phyloP scores from a whole-genome alignment of 2,329 filamentous ascomycete species.

The Diaporthe australafricana region DNA sequence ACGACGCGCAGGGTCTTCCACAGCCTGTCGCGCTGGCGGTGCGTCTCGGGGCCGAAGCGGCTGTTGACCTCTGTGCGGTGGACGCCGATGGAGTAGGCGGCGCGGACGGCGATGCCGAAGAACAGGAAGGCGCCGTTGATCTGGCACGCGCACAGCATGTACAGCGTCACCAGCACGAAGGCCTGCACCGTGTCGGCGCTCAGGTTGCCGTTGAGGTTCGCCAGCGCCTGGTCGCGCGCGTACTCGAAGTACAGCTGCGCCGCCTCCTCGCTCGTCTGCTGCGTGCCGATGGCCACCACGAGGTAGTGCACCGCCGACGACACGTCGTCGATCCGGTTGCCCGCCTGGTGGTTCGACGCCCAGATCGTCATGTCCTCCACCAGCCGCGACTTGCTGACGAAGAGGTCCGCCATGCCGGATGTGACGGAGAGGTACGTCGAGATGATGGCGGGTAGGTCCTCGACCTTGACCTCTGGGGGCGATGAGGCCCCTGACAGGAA shows the following conservation, averaged over 20 bases:
- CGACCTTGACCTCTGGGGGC: constrained; percentile 45
- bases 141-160: constrained; percentile 66
- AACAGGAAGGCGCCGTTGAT: constrained; percentile 67
- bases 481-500: constrained; percentile 48
- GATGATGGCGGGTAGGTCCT: constrained; percentile 46
- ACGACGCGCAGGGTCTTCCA: constrained; percentile 66
- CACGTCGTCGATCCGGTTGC: constrained; percentile 50
- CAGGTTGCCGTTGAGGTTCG: constrained; percentile 58
- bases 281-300: constrained; percentile 62
- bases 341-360: constrained; percentile 49
- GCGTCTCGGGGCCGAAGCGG: constrained; percentile 58
- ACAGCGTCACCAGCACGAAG: constrained; percentile 62
- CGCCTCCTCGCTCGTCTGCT: constrained; percentile 53
- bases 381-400: constrained; percentile 53
- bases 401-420: constrained; percentile 60
- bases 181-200: constrained; percentile 62
- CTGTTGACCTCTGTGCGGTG: constrained; percentile 66
- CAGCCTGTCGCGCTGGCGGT: constrained; percentile 59
- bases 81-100: constrained; percentile 64
- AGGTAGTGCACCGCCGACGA: constrained; percentile 59
- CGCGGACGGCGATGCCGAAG: constrained; percentile 64
- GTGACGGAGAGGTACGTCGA: constrained; percentile 54
- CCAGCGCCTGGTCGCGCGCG: constrained; percentile 58
- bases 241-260: constrained; percentile 62
- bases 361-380: constrained; percentile 55